Base-by-base conservation (phyloP, 768 basidiomycete genomes). In the Pulveroboletus ravenelii region DNA sequence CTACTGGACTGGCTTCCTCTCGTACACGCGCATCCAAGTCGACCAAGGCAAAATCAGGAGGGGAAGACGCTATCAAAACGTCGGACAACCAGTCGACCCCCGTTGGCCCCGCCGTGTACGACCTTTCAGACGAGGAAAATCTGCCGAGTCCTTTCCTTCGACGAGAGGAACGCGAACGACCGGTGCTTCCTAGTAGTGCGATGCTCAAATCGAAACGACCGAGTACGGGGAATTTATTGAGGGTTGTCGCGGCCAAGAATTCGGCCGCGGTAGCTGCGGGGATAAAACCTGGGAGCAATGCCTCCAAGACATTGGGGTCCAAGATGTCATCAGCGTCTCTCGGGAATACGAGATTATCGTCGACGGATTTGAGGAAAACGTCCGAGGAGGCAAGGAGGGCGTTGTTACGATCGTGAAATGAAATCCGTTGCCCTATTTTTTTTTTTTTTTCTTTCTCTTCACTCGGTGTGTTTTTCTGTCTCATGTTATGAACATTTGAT, bases 111-210 rank as follows among this genome's bases (percentile, higher is more conserved):
- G 72, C 81, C 4, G 70, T 77, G 51, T 92, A 89, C 58, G 83
- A 90, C 63, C 58, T 85, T 10, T 73, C 74, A 1, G 88, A 92
- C 62, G 89, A 89, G 62, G 89, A 89, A 65, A 91, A 90, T 64
- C 74, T 92, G 0, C 90, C 89, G 0, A 89, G 87, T 62, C 90
- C 89, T 6, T 92, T 92, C 68, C 63, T 92, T 38, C 86, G 85
- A 62, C 74, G 79, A 44, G 67, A 53, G 5, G 81, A 82, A 29
- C 66, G 72, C 23, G 74, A 73, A 35, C 59, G 59, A 43, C 23
- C 41, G n/a, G 47, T 29, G 23, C 46, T 29, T 41, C 53, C 51
- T 5, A 17, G 39, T 17, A 42, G 41, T 35, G 61, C 48, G 20
- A 48, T 47, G 17, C 34, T 62, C 18, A 59, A 58, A 32, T 51